Percentiles rank a stretch among this genome's conserved stretches.
These are phyloP conservation scores for Aspergillus luchuensis DNA, from an alignment of 2,329 filamentous ascomycete genomes.

Conservation along the genomic window DNA sequence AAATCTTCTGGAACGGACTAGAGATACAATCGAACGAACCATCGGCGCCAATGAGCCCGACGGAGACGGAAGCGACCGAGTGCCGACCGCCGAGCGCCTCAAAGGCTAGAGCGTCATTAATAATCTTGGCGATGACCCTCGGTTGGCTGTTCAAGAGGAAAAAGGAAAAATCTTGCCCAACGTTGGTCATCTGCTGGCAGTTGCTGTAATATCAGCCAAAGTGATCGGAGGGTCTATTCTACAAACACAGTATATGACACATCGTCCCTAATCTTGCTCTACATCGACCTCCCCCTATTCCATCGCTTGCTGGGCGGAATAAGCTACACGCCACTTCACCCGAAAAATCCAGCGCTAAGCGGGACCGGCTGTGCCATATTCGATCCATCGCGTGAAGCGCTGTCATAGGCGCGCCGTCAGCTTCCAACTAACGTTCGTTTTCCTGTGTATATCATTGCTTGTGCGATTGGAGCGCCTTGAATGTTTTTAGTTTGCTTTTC, in stretches of 20 bases:
- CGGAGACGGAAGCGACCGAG: constrained; percentile 1
- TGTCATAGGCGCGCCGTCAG: background rate
- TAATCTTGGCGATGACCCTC: constrained; percentile 4
- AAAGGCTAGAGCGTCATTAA: background rate
- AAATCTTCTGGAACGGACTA: background rate
- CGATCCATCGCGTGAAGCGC: constrained; percentile 9
- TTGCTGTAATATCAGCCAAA: background rate
- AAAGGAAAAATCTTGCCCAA: background rate
- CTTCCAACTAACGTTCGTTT: background rate
- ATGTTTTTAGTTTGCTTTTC: background rate
- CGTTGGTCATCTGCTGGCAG: background rate
- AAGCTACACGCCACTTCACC: background rate
- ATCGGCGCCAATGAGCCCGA: background rate
- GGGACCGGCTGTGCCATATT: constrained; percentile 3
- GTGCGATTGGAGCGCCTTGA: background rate
- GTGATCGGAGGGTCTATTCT: background rate
- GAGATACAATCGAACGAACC: background rate
- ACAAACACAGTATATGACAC: background rate
- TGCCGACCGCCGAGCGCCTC: background rate
- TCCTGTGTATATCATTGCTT: constrained; percentile 1
- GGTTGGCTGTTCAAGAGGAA: background rate
- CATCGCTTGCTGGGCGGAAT: background rate
- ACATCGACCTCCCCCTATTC: background rate
- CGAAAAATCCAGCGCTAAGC: constrained; percentile 8
- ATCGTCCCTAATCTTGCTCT: background rate